Base-by-base conservation (phyloP, 2,329 filamentous ascomycete species). In the Epichloe scottii region DNA sequence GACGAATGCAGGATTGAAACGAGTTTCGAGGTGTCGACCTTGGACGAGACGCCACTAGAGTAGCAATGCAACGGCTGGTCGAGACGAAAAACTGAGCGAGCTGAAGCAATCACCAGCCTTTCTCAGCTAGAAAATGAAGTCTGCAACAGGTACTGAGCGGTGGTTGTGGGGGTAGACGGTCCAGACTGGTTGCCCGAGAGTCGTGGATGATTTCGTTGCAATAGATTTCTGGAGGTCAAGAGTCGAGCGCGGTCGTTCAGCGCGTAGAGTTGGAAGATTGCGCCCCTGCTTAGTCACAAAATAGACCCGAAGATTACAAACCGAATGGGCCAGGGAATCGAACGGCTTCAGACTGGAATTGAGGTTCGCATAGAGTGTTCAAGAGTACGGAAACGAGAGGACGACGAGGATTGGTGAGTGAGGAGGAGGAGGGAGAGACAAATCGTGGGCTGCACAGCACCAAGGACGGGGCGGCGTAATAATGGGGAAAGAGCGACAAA, bases 401-500 rank as follows among this genome's bases (percentile, higher is more conserved):
- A 33, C 23, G 39, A 46, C 43, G 41, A 46, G 38, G 40, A 42
- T 48, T 37, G 38, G 46, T 46, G 42, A 48, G 51, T 53, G 47
- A 49, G 48, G 56, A 59, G 48, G 56, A 59, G 47, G 55, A 55
- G 53, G 57, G 53, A 56, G 57, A 46, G 52, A 49, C 52, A 47
- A 59, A 63, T 67, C 62, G 61, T 63, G 61, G 62, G 62, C 55
- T 57, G 46, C 42, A 42, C 52, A 33, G 40, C 35, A 47, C 46
- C 15, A 44, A 23, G 10, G 35, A 47, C 34, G 43, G 56, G 37
- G 47, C 21, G 41, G 35, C 45, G 42, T 23, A 35, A 65, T 34
- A 37, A 65, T 59, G 61, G 63, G 64, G 63, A 50, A 68, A 60
- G 65, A 66, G 64, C 64, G 64, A 67, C 63, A 61, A 62, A 54